Conservation (phyloP, 169 alveolate species). For the Cryptosporidium muris region DNA sequence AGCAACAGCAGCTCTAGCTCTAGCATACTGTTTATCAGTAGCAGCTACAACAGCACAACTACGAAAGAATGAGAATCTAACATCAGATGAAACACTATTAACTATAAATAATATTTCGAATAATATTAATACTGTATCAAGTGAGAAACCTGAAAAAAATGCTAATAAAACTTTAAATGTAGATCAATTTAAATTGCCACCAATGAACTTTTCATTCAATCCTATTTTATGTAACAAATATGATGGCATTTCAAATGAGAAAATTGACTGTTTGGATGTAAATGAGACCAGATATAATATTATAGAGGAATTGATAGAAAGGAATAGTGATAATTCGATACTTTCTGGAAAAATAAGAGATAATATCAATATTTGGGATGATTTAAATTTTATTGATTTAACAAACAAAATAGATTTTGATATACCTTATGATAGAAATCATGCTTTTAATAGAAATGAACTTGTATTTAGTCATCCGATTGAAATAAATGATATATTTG, state of each 20-base stretch:
- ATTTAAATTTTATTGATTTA: conserved; percentile 9
- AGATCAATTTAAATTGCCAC: conserved; percentile 41
- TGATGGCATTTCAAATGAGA: too few relatives aligned
- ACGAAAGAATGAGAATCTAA: conserved; percentile 2
- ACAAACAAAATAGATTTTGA: conserved; percentile 26
- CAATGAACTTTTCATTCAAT: conserved; percentile 21
- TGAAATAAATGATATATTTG: conserved; percentile 14
- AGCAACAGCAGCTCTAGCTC: conserved; percentile 64
- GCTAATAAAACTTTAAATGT: neutral
- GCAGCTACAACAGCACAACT: conserved; percentile 24
- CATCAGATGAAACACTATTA: neutral
- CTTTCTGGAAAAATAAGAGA: neutral
- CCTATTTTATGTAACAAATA: too few relatives aligned
- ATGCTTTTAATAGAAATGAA: conserved; percentile 58
- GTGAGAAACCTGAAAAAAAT: neutral
- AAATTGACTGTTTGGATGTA: too few relatives aligned
- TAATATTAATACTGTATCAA: neutral
- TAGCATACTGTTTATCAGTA: conserved; percentile 54
- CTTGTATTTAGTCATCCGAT: neutral
- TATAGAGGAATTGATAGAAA: neutral
- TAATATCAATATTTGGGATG: conserved; percentile 58
- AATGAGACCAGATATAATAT: neutral
- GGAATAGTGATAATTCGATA: too few relatives aligned
- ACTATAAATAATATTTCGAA: neutral
- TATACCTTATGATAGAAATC: conserved; percentile 41